Base-by-base conservation (phyloP, 225 moss, liverwort and hornwort species). In the Lunularia cruciata region DNA sequence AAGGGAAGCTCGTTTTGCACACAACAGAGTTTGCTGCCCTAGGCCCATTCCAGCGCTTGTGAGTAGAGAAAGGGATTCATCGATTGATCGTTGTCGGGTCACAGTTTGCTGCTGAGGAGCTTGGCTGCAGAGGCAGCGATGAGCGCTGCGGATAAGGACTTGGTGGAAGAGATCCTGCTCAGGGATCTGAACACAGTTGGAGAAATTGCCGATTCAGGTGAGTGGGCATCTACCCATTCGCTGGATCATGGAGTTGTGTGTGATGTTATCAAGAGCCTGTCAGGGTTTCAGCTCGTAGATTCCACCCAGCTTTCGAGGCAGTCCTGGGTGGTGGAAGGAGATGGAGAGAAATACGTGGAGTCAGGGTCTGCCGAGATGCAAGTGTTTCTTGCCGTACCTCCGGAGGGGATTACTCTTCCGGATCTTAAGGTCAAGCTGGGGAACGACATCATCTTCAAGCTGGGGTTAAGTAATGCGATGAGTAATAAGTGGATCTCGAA, bases 351-450 rank as follows among this genome's bases (percentile, higher is more conserved):
- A 16, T 87, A 84, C 23, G 72, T 78, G 20, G 43, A 76, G 28
- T 59, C 59, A 43, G 95, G 95, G 4, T 90, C 90, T 69, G 78
- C 83, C 1, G 88, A 95, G 76, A 81, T 82, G 26, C 86, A 85
- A 60, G 74, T 90, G 20, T 87, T 88, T 45, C 51, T 76, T 42
- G 90, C 83, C 57, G 90, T 92, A 12, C 90, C 90, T 59, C 70
- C 69, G 14, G 92, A 86, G 54, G 88, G 82, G 6, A 87, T 95
- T 38, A 73, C 92, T 6, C 0, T 0, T 4, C 68, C 25, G 45
- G 90, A 84, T 11, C 79, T 92, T 54, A 70, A 87, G 79, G 88
- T 73, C 57, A 38, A 73, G 53, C 57, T 37, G 33, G 54, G 47
- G n/a, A n/a, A n/a, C n/a, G 45, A 34, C 4, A 63, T 79, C 4